A percentile compares a stretch with the other conserved stretches of the same genome.
These are phyloP conservation scores for Xerocomellus amylosporus DNA, from an alignment of 768 basidiomycete species.

Conservation along the genomic window DNA sequence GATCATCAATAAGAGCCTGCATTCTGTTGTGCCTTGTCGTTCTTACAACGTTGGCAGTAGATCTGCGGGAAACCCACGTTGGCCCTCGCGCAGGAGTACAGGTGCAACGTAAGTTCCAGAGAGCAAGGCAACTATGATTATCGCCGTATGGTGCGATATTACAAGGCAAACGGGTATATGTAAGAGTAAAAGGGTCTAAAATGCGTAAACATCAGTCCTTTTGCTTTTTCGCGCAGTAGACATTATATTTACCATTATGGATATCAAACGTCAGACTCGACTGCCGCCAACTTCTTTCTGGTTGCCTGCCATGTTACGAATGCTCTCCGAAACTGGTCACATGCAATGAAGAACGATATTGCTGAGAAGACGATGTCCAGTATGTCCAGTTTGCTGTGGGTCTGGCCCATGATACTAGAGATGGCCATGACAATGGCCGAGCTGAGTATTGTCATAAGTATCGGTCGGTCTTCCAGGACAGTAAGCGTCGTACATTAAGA, in stretches of 20 bases:
- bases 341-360: conserved; percentile 16
- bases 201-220: background rate
- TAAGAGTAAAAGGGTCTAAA: background rate
- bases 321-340: conserved; percentile 22
- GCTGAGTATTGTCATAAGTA: conserved; percentile 2
- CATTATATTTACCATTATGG: background rate
- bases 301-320: conserved; percentile 14
- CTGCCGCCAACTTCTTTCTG: conserved; percentile 9
- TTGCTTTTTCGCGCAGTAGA: background rate
- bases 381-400: conserved; percentile 17
- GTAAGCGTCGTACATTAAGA: conserved; percentile 15
- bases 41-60: too few species aligned
- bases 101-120: too few species aligned
- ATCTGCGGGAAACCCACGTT: too few species aligned
- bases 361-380: conserved; percentile 15
- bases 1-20: too few species aligned
- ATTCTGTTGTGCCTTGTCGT: too few species aligned
- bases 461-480: background rate
- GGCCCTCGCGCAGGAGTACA: too few species aligned
- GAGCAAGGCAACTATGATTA: background rate
- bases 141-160: background rate
- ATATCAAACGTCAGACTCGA: conserved; percentile 7
- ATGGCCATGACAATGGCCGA: conserved; percentile 19
- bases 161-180: background rate
- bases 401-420: conserved; percentile 1